phyloP scores from a whole-genome alignment of 805 yeast genomes.

The Wickerhamiella parazyma region DNA sequence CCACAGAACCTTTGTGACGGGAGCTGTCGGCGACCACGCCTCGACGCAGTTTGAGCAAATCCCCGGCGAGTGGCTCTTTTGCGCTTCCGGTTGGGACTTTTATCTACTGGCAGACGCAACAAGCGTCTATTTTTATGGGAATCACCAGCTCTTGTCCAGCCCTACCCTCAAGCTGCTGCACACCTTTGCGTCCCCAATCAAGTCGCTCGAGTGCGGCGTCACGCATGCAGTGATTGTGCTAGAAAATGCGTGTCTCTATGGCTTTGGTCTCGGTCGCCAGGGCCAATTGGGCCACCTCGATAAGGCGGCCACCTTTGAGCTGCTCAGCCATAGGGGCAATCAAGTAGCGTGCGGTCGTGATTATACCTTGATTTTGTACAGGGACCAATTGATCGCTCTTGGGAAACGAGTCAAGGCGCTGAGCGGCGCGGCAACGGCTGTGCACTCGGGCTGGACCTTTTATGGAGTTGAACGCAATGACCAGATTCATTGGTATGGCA shows the following conservation, averaged over 20 bases:
- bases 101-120: constrained; percentile 35
- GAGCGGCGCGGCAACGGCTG: constrained; percentile 65
- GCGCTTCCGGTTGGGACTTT: constrained; percentile 73
- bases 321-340: neutral
- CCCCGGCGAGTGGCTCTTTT: constrained; percentile 31
- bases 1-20: constrained; percentile 41
- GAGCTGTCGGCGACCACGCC: constrained; percentile 37
- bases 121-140: neutral
- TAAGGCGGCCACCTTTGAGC: neutral
- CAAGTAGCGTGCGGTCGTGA: constrained; percentile 42
- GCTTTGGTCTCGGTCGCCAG: constrained; percentile 58
- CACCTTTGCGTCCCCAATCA: constrained; percentile 12
- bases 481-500: constrained; percentile 46
- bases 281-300: constrained; percentile 34
- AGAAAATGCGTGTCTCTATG: constrained; percentile 34
- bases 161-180: constrained; percentile 9
- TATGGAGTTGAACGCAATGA: constrained; percentile 7
- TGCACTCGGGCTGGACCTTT: constrained; percentile 33
- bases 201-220: constrained; percentile 22
- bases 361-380: constrained; percentile 31
- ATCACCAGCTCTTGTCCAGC: neutral
- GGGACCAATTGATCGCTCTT: constrained; percentile 17
- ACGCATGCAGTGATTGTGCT: constrained; percentile 23
- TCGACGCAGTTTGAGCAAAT: constrained; percentile 5
- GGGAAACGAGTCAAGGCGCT: constrained; percentile 22